Conservation (phyloP, 805 yeast genomes). For the Ogataea populi-albae region DNA sequence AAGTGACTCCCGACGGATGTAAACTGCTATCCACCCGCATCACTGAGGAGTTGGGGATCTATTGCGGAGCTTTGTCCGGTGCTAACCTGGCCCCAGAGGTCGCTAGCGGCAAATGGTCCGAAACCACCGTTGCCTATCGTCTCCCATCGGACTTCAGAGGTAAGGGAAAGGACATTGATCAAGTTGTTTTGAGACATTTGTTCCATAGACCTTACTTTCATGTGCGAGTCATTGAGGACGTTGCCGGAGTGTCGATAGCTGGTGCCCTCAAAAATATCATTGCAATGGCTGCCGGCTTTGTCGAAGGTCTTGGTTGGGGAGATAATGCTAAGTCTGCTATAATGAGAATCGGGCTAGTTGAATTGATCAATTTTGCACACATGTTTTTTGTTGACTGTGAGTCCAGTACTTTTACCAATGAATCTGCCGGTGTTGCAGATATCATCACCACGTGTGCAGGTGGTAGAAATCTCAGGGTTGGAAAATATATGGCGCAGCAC, state of each 20-base stretch:
- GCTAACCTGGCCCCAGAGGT: constrained; percentile 98
- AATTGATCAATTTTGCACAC: constrained; percentile 82
- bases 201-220: constrained; percentile 99
- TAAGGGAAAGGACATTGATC: constrained; percentile 69
- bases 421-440: constrained; percentile 97
- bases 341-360: constrained; percentile 92
- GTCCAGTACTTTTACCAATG: constrained; percentile 83
- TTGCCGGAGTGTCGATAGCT: constrained; percentile 93
- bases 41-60: constrained; percentile 74
- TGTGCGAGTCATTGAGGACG: constrained; percentile 87
- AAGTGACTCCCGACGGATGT: constrained; percentile 82
- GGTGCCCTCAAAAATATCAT: constrained; percentile 97
- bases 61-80: constrained; percentile 96
- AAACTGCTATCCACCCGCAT: constrained; percentile 77
- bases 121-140: constrained; percentile 92
- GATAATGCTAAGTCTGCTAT: constrained; percentile 97
- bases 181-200: constrained; percentile 65
- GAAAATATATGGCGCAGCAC: constrained; percentile 77
- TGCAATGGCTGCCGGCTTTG: constrained; percentile 95
- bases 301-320: constrained; percentile 98
- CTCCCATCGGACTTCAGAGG: constrained; percentile 68
- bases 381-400: constrained; percentile 74
- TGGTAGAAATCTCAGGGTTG: constrained; percentile 94
- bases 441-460: constrained; percentile 96
- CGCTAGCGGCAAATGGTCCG: constrained; percentile 94